These are phyloP conservation scores for Pythium plurisporium DNA, from an alignment of 352 stramenopile genomes.

Conservation along the genomic window DNA sequence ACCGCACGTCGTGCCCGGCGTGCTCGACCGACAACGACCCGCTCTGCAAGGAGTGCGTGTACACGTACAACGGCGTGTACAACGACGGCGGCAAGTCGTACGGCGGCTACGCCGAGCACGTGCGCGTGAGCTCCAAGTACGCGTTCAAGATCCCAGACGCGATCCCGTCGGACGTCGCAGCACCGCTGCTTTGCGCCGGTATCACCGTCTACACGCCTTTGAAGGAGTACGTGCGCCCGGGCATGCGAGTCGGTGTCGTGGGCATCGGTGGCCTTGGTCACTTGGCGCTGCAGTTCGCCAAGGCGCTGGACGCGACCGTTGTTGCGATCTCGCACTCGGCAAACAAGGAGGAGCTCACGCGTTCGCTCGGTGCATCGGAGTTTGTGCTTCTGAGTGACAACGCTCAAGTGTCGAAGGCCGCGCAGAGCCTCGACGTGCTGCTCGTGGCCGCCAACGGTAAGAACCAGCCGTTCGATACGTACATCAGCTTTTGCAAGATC, in stretches of 20 bases:
- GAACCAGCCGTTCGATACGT: conserved; percentile 29
- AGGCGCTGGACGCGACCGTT: conserved; percentile 40
- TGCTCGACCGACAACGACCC: conserved; percentile 11
- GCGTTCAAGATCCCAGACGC: conserved; percentile 29
- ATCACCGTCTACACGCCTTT: conserved; percentile 62
- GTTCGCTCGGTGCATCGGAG: conserved; percentile 19
- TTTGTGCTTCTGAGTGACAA: conserved; percentile 17
- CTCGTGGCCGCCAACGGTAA: conserved; percentile 30
- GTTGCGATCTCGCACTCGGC: conserved; percentile 37
- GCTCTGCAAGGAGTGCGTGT: conserved; percentile 13
- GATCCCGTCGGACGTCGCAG: conserved; percentile 28
- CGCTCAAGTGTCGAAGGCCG: conserved; percentile 11
- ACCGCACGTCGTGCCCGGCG: conserved; percentile 5
- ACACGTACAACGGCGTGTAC: conserved; percentile 24
- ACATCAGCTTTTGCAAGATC: conserved; percentile 17
- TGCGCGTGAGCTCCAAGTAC: conserved; percentile 16
- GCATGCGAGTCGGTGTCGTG: conserved; percentile 42
- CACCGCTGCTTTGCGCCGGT: conserved; percentile 61
- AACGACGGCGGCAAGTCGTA: conserved; percentile 12
- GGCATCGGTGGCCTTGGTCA: conserved; percentile 74
- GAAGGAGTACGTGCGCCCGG: conserved; percentile 29
- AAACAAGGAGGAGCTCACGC: conserved; percentile 19
- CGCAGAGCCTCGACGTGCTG: conserved; percentile 22
- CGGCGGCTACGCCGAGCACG: conserved; percentile 8
- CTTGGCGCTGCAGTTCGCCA: conserved; percentile 60